A percentile compares a stretch with the other conserved stretches of the same genome.
phyloP scores from a whole-genome alignment of 2,329 filamentous ascomycete genomes.

The Scedosporium aurantiacum region DNA sequence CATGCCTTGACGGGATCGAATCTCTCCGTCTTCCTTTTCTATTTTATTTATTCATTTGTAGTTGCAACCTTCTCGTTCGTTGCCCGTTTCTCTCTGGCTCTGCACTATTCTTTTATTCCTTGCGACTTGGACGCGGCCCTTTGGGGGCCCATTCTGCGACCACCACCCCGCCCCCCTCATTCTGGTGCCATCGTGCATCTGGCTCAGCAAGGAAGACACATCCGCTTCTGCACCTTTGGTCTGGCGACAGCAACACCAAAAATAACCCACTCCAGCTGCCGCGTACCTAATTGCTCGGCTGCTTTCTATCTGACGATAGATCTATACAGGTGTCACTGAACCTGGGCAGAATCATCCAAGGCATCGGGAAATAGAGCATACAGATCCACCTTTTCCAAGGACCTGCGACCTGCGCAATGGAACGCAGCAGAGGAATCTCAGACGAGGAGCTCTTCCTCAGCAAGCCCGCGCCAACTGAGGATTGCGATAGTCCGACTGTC shows the following conservation, averaged over 20 bases:
- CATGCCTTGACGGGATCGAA: too few relatives aligned
- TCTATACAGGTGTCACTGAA: not conserved
- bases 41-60: too few relatives aligned
- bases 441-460: constrained; percentile 78
- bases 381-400: not conserved
- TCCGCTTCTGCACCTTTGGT: not conserved
- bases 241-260: not conserved
- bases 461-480: constrained; percentile 38
- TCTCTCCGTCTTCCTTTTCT: not conserved
- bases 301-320: too few relatives aligned
- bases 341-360: not conserved
- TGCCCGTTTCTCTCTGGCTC: not conserved
- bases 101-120: not conserved
- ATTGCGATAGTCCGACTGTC: constrained; percentile 63
- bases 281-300: not conserved
- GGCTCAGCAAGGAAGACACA: not conserved
- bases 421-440: constrained; percentile 51
- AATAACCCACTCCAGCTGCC: not conserved
- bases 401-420: constrained; percentile 21
- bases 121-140: not conserved
- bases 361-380: not conserved
- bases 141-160: constrained; percentile 7
- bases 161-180: constrained; percentile 5
- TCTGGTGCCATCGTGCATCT: not conserved
- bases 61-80: not conserved